Evolutionary conservation across 2,329 filamentous ascomycete genomes (phyloP), one percentile per base, ranked within the genome.

Genomic region (Sarocladiaceae sp.): DNA sequence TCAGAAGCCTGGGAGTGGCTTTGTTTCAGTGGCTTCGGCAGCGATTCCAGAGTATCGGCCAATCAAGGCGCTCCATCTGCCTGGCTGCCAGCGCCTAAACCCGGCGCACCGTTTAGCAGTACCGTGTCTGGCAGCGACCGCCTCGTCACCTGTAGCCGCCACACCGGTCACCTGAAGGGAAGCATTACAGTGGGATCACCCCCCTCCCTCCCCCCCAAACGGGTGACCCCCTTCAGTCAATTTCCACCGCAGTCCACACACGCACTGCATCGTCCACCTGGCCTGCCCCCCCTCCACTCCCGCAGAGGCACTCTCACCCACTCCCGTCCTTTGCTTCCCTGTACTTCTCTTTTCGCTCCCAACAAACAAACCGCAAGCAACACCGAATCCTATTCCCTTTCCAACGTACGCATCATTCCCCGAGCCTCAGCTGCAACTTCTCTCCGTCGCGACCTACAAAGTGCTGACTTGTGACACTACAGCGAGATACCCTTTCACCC

Each of bases 141-240:
- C 15, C 9, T 29, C 6, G 19, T 7, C 23, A 15, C 37, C 37
- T 41, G 37, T 41, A 29, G 13, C 21, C 19, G 33, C 34, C 19
- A 6, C 4, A 4, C n/a, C 19, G 15, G 20, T 19, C 37, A 23
- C 26, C n/a, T 41, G n/a, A 27, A 18, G 37, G n/a, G n/a, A n/a
- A n/a, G n/a, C n/a, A n/a, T n/a, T n/a, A n/a, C 37, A 41, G 33
- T 35, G 33, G 33, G 37, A 41, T 5, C 23, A 29, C 7, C 33
- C n/a, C 34, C 34, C 34, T 26, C 18, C n/a, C 18, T 13, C 9
- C 21, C 37, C n/a, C n/a, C n/a, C n/a, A n/a, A n/a, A n/a, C n/a
- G n/a, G n/a, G n/a, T n/a, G n/a, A n/a, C n/a, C n/a, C 37, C 37
- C 37, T 41, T 41, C 37, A 41, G 37, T 41, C 37, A 41, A 41